These are phyloP conservation scores for Penicillium sp. DNA, from an alignment of 2,329 filamentous ascomycete species.

Conservation along the genomic window DNA sequence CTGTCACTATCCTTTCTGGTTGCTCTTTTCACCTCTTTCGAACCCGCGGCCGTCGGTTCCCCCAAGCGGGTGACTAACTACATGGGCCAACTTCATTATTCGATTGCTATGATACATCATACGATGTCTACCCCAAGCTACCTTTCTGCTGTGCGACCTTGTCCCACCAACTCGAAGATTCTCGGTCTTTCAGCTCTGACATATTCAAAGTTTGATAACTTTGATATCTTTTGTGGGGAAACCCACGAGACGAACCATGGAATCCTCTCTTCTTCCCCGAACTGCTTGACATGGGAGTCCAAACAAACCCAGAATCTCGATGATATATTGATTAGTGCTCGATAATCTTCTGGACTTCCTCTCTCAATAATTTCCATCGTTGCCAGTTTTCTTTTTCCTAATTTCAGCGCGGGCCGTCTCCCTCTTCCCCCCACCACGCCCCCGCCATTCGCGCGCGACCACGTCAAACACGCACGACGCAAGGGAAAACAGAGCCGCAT, in stretches of 20 bases:
- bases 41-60: too few relatives aligned
- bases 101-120: too few relatives aligned
- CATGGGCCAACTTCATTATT: too few relatives aligned
- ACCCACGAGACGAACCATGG: slow-evolving; percentile 3
- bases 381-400: background rate
- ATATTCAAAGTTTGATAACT: too few relatives aligned
- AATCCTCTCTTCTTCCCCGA: background rate
- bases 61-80: too few relatives aligned
- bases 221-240: too few relatives aligned
- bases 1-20: too few relatives aligned
- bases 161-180: background rate
- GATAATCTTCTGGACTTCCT: background rate
- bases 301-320: too few relatives aligned
- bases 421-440: slow-evolving; percentile 21
- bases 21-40: too few relatives aligned
- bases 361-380: too few relatives aligned
- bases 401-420: slow-evolving; percentile 5
- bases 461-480: slow-evolving; percentile 23
- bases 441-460: slow-evolving; percentile 31
- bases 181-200: background rate
- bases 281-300: background rate
- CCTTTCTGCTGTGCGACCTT: background rate
- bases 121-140: background rate
- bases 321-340: too few relatives aligned
- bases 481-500: slow-evolving; percentile 27